Base-by-base conservation (phyloP, 2,329 filamentous ascomycete species). In the Phyllosticta citrichinensis region DNA sequence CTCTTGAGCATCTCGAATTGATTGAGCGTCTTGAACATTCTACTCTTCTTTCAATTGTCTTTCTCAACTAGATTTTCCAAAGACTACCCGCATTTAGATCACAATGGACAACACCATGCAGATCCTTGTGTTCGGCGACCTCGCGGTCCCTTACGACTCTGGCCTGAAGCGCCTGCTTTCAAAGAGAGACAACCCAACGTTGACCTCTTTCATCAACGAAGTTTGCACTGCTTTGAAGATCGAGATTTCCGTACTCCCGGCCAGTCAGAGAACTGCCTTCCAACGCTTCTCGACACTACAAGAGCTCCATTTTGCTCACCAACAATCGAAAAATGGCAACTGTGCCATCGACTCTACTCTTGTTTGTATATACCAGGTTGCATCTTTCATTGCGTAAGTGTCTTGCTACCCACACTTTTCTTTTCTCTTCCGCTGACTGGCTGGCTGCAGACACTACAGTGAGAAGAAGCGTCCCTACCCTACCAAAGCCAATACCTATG, bases 81-180 rank as follows among this genome's bases (percentile, higher is more conserved):
- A 14, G 19, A 60, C 57, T 60, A 56, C 57, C 61, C 57, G 60
- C 12, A 30, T 57, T 22, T 56, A 62, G 55, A 33, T 57, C 57
- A 52, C 52, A 59, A 62, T 62, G 61, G 61, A 62, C 57, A 62
- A 59, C 47, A 53, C 56, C 25, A 58, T 57, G 22, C 61, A 62
- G 60, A 57, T 62, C 54, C 57, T 62, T 20, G 57, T 62, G 50
- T 60, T 62, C 53, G 61, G 61, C 51, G 61, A 62, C 56, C 60
- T 58, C 52, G 58, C 60, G 35, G 56, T 19, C 52, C 52, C 56
- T 2, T 58, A 55, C 35, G 20, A 55, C 12, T 50, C 40, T 25
- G 55, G 51, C 24, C 56, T 62, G 5, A 58, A 50, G 33, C 56
- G 60, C 35, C 56, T 62, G 17, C 60, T 62, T 30, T 58, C 56